Evolutionary conservation across 352 stramenopile species (phyloP).

Genomic region (Stramenopiles sp.): DNA sequence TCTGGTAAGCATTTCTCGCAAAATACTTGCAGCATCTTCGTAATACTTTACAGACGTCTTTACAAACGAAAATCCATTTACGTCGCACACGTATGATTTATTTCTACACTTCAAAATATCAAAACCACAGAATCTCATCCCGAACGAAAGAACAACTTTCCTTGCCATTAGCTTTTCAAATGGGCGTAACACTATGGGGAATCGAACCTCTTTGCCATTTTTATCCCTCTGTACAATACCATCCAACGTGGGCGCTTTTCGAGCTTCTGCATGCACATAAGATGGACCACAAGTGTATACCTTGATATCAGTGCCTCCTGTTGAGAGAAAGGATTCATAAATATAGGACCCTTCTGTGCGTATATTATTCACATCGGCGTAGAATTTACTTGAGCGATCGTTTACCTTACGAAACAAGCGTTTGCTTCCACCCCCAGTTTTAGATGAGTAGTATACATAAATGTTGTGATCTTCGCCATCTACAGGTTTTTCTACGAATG

Average conservation of each 20-base stretch:
- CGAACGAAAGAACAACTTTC: slow-evolving; percentile 79
- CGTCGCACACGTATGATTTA: slow-evolving; percentile 92
- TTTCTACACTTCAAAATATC: slow-evolving; percentile 80
- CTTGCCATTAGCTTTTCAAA: slow-evolving; percentile 95
- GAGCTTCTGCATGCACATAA: slow-evolving; percentile 95
- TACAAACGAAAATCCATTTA: slow-evolving; percentile 99
- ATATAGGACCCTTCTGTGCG: slow-evolving; percentile 82
- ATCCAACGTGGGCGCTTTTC: slow-evolving; percentile 94
- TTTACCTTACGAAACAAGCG: slow-evolving; percentile 94
- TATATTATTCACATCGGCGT: slow-evolving; percentile 85
- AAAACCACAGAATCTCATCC: slow-evolving; percentile 97
- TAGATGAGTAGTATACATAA: slow-evolving; percentile 97
- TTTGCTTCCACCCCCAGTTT: slow-evolving; percentile 88
- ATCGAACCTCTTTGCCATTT: slow-evolving; percentile 92
- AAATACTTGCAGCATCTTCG: background rate
- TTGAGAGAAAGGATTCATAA: slow-evolving; percentile 96
- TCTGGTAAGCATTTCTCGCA: background rate
- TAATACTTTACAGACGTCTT: slow-evolving; percentile 56
- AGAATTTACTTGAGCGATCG: slow-evolving; percentile 78
- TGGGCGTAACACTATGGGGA: slow-evolving; percentile 93
- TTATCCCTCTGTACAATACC: slow-evolving; percentile 87
- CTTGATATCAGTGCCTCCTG: slow-evolving; percentile 98
- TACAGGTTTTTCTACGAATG: slow-evolving; percentile 98
- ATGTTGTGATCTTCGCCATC: slow-evolving; percentile 99
- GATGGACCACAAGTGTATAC: slow-evolving; percentile 87